A percentile compares a stretch with the other conserved stretches of the same genome.
Conservation (phyloP, 2,329 filamentous ascomycete genomes). For the Alternaria metachromatica region DNA sequence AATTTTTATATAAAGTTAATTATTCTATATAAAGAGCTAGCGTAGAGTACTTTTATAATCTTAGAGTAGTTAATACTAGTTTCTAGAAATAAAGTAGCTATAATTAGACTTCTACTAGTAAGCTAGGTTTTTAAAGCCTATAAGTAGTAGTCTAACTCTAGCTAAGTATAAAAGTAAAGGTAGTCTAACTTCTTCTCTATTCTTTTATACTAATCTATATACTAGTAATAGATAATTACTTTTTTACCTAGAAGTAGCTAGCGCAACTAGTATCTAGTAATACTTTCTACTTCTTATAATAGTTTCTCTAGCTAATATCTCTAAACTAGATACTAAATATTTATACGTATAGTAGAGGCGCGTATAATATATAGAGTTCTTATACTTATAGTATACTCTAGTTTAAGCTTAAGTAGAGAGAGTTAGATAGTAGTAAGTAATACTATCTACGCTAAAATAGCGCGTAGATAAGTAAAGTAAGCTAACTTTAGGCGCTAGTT, state of each 20-base stretch:
- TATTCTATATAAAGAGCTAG: conserved; percentile 11
- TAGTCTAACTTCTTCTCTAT: conserved; percentile 14
- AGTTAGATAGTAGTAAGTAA: conserved; percentile 15
- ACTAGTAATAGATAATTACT: conserved; percentile 22
- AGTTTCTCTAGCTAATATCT: too few species aligned
- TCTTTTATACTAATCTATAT: conserved; percentile 12
- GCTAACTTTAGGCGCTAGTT: conserved; percentile 20
- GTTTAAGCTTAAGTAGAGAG: too few species aligned
- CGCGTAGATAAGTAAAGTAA: conserved; percentile 13
- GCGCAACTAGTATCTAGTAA: not conserved
- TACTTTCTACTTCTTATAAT: too few species aligned
- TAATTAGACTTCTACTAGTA: conserved; percentile 13
- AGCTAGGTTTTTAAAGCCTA: too few species aligned
- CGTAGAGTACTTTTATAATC: conserved; percentile 7
- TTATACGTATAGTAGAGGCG: too few species aligned
- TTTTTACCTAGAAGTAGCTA: conserved; percentile 8
- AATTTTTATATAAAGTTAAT: conserved; percentile 10
- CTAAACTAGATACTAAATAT: too few species aligned
- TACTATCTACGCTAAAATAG: conserved; percentile 14
- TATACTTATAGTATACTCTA: too few species aligned
- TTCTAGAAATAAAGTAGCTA: conserved; percentile 24
- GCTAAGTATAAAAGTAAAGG: conserved; percentile 14
- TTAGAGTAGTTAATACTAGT: conserved; percentile 23
- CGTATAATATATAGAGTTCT: too few species aligned
- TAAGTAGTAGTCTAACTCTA: too few species aligned